A percentile compares a stretch with the other conserved stretches of the same genome.
Conservation (phyloP, 2,329 filamentous ascomycete genomes). For the Trichoderma atroviride region DNA sequence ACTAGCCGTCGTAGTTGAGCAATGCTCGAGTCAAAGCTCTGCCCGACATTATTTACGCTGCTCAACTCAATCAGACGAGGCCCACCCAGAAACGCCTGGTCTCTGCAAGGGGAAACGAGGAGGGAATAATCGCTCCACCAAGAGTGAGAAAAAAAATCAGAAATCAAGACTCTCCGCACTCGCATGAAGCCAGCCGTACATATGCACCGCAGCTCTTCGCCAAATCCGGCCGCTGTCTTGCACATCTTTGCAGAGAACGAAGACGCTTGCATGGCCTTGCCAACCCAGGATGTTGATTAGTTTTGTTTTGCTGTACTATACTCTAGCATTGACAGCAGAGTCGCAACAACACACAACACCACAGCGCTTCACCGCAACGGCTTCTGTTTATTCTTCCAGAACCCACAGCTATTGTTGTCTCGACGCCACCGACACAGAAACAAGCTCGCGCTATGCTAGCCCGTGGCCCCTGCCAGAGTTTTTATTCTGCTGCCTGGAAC, state of each 20-base stretch:
- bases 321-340: not conserved
- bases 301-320: not conserved
- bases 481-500: slow-evolving; percentile 28
- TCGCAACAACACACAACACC: not conserved
- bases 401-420: not conserved
- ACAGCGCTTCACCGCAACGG: not conserved
- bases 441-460: slow-evolving; percentile 1
- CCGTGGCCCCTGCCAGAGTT: slow-evolving; percentile 9
- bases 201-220: slow-evolving; percentile 1
- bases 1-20: not conserved
- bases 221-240: not conserved
- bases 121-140: not conserved
- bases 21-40: slow-evolving; percentile 23
- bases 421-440: slow-evolving; percentile 10
- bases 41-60: not conserved
- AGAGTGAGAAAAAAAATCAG: not conserved
- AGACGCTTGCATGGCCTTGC: not conserved
- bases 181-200: not conserved
- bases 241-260: not conserved
- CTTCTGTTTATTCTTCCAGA: slow-evolving; percentile 12
- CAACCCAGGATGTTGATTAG: not conserved
- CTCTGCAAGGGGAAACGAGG: slow-evolving; percentile 4
- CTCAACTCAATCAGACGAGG: slow-evolving; percentile 7
- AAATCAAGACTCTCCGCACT: slow-evolving; percentile 1
- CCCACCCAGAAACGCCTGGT: slow-evolving; percentile 1